phyloP scores from a whole-genome alignment of 306 rosid species.

The Rubus parviflorus region DNA sequence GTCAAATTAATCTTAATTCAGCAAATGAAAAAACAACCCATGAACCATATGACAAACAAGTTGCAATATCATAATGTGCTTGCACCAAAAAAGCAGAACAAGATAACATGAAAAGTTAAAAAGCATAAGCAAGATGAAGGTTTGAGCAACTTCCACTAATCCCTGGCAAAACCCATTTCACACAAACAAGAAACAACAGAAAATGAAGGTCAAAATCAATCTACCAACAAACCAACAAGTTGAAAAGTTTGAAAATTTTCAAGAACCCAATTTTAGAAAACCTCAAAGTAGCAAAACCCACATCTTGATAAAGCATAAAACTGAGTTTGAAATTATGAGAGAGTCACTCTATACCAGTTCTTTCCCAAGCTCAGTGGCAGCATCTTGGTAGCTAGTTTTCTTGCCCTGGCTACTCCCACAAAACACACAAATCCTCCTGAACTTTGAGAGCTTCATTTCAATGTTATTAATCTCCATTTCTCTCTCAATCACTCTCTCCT shows the following conservation, averaged over 20 bases:
- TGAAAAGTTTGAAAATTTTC: constrained; percentile 3
- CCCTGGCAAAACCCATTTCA: constrained; percentile 19
- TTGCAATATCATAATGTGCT: constrained; percentile 36
- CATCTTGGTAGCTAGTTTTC: constrained; percentile 86
- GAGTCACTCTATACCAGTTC: constrained; percentile 66
- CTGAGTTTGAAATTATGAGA: neutral
- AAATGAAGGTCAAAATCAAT: neutral
- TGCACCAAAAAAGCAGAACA: constrained; percentile 25
- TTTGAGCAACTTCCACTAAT: constrained; percentile 15
- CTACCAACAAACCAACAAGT: constrained; percentile 8
- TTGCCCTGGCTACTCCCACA: constrained; percentile 99
- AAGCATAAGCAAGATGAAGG: constrained; percentile 3
- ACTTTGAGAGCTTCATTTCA: constrained; percentile 75
- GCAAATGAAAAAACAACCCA: neutral
- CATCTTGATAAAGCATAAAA: neutral
- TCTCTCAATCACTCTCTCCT: constrained; percentile 8
- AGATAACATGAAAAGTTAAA: constrained; percentile 4
- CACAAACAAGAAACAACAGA: neutral
- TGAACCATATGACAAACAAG: constrained; percentile 40
- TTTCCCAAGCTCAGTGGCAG: constrained; percentile 96
- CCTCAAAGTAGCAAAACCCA: constrained; percentile 9
- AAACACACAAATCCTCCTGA: constrained; percentile 90
- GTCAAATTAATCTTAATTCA: neutral
- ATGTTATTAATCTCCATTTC: constrained; percentile 59
- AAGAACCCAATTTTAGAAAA: neutral